A percentile compares a stretch with the other conserved stretches of the same genome.
phyloP scores from a whole-genome alignment of 2,329 filamentous ascomycete genomes.

The Diaporthe sp. region DNA sequence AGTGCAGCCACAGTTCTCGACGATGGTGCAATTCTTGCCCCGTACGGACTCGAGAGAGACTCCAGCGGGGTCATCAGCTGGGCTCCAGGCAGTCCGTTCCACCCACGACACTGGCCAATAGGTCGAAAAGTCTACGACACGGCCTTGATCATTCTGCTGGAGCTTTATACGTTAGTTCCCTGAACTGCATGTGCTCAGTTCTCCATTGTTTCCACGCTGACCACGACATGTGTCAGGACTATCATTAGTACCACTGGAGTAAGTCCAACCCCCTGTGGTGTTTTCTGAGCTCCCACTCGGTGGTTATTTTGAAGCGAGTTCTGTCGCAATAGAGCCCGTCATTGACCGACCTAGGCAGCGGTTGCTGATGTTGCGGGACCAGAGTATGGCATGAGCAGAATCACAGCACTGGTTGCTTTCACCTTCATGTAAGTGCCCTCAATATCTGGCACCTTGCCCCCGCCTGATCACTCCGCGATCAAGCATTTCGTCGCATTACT shows the following conservation, averaged over 20 bases:
- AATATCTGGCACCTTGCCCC: not conserved
- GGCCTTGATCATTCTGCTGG: constrained; percentile 23
- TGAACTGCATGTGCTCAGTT: accelerated
- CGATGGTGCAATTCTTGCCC: constrained; percentile 9
- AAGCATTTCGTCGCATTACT: not conserved
- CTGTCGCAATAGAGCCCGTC: no score
- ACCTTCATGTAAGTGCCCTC: constrained; percentile 44
- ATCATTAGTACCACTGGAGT: constrained; percentile 44
- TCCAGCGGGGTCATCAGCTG: not conserved
- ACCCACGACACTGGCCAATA: constrained; percentile 26
- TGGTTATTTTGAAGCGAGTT: not conserved
- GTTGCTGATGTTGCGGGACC: constrained; percentile 42
- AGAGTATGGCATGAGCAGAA: constrained; percentile 41
- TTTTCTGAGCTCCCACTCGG: not conserved
- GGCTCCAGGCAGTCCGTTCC: not conserved
- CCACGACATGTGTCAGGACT: constrained; percentile 20
- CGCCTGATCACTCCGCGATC: not conserved
- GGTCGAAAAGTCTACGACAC: constrained; percentile 21
- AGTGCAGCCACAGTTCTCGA: not conserved
- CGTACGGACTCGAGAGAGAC: constrained; percentile 19
- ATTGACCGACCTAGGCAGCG: constrained; percentile 34
- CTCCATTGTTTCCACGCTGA: not conserved
- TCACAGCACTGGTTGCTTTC: constrained; percentile 46
- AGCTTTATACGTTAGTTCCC: constrained; percentile 26
- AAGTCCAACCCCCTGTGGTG: not conserved